Base-by-base conservation (phyloP, 2,329 filamentous ascomycete genomes). In the Alternaria burnsii region DNA sequence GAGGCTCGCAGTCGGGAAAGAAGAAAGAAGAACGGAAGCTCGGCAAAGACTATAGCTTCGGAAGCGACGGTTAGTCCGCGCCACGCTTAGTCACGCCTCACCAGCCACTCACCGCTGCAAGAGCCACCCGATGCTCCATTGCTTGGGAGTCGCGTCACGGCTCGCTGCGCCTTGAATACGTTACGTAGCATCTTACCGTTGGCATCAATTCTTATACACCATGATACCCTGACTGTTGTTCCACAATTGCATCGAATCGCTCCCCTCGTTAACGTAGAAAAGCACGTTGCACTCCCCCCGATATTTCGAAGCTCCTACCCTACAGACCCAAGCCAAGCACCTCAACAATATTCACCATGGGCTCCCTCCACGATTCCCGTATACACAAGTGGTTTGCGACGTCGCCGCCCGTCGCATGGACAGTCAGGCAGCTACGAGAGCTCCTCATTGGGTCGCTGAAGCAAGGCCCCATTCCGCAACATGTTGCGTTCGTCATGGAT, bases 401-500 rank as follows among this genome's bases (percentile, higher is more conserved):
- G 67, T 97, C 94, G 43, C 95, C 95, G 14, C 95, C 95, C 1
- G 89, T 93, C 70, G 93, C 97, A 87, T 97, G 92, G 90, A 88
- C 86, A n/a, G 84, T 96, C 61, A 88, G 87, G 61, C 88, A 90
- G 71, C 81, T 97, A 20, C 89, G 93, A 65, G 92, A 97, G 77
- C 83, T 97, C 52, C 85, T 98, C 64, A 95, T 99, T 70, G 92
- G 93, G 55, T 91, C 94, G 51, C 82, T 98, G 55, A 90, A 90
- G 74, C 94, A 97, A 80, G 95, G 95, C 0, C 93, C 93, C 2
- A 90, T 99, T 56, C 95, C 95, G 10, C 89, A 93, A 74, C 95
- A 99, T 87, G 88, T 99, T 62, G 95, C 95, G n/a, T 99, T 99
- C 76, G 94, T 97, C 71, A 99, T 99, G 95, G 95, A 99, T 78